Percentiles rank a stretch among this genome's conserved stretches.
These are phyloP conservation scores for Aphanocladium album DNA, from an alignment of 2,329 filamentous ascomycete genomes.

Conservation along the genomic window DNA sequence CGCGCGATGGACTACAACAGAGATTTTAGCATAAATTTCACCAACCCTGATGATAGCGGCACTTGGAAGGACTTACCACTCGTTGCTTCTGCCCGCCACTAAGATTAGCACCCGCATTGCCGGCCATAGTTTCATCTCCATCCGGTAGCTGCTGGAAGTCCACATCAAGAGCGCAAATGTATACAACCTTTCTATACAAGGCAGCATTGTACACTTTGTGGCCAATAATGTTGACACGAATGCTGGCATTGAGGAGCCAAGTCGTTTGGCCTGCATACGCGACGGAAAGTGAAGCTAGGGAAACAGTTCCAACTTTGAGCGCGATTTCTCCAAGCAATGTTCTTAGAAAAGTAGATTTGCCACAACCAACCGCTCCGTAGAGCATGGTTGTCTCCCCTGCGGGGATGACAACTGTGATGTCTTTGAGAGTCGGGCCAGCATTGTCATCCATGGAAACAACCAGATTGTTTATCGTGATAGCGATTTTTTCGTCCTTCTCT, in stretches of 20 bases:
- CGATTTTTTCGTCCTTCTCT: background rate
- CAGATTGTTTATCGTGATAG: background rate
- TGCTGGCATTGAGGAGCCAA: slow-evolving; percentile 37
- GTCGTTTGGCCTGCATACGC: slow-evolving; percentile 25
- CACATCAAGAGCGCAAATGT: background rate
- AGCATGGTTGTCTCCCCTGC: background rate
- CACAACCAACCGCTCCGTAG: background rate
- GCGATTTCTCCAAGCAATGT: background rate
- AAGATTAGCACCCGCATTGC: background rate
- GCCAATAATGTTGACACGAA: slow-evolving; percentile 35
- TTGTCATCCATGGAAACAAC: background rate
- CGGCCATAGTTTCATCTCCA: background rate
- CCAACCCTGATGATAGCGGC: background rate
- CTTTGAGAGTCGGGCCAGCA: background rate
- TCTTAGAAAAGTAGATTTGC: background rate
- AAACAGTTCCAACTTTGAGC: background rate
- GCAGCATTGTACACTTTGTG: background rate
- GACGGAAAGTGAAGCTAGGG: background rate
- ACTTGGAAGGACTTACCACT: background rate
- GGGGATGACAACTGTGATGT: background rate
- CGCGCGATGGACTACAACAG: slow-evolving; percentile 45
- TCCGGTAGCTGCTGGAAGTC: background rate
- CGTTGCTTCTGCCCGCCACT: slow-evolving; percentile 7
- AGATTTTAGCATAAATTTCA: background rate
- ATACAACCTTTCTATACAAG: background rate